Evolutionary conservation across 805 yeast genomes (phyloP), one percentile per base, ranked within the genome.

Genomic region (Ogataea neopini): DNA sequence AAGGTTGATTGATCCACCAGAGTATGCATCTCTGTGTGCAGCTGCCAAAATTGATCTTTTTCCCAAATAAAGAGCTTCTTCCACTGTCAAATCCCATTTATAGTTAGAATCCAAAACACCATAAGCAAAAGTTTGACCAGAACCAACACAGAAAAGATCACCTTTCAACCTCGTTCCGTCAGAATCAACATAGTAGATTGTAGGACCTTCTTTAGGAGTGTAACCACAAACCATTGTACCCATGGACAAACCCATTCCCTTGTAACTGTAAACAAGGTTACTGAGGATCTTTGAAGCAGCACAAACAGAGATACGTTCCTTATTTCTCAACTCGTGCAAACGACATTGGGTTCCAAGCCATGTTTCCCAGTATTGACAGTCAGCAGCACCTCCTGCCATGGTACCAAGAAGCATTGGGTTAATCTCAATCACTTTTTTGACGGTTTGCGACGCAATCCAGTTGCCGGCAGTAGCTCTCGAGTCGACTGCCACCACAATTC

Each of bases 331-430:
- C 69, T 94, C 99, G 68, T 91, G 96, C 61, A 94, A 72, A 62
- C 99, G 77, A 74, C 98, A 92, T 71, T 94, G 97, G 14, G 96
- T 75, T 53, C 99, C 99, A 51, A 94, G 78, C 98, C 98, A 94
- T 30, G 97, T 88, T 72, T 94, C 98, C 99, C 99, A 94, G 71
- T 77, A 94, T 69, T 94, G 99, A 76, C 99, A 94, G 72, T 94
- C 99, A 26, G 98, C 98, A 42, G 99, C 99, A 74, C 98, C 98
- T 72, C 99, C 99, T 28, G 99, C 99, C 97, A 94, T 84, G 17
- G 99, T 94, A 56, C 99, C 99, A 60, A 94, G 77, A 54, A 94
- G 72, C 67, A 88, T 86, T 45, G 97, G 97, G 69, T 94, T 94
- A 71, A 94, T 94, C 69, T 92, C 92, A 61, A 94, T 90, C 47